phyloP scores from a whole-genome alignment of 495 filamentous ascomycete species.

The Sporormia fimetaria region DNA sequence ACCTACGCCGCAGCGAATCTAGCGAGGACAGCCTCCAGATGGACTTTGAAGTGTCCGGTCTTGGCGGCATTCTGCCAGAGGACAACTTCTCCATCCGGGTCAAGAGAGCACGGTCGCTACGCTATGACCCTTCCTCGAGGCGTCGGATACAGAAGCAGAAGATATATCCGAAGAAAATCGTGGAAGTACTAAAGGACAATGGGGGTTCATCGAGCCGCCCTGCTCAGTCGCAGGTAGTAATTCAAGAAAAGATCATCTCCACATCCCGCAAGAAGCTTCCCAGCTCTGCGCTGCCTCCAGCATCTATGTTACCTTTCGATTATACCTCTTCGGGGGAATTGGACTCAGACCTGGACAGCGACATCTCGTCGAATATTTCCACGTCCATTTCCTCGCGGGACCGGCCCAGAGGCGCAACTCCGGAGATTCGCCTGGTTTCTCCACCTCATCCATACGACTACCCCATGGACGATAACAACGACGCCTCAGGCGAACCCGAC shows the following conservation, averaged over 20 bases:
- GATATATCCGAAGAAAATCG: conserved; percentile 10
- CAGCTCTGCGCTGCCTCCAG: conserved; percentile 28
- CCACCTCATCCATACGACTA: background rate
- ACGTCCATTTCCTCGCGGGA: conserved; percentile 1
- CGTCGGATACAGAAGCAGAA: conserved; percentile 4
- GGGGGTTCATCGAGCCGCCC: background rate
- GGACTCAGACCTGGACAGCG: conserved; percentile 19
- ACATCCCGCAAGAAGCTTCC: conserved; percentile 23
- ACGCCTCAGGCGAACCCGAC: background rate
- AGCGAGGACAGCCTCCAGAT: conserved; percentile 13
- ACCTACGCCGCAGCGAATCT: conserved; percentile 2
- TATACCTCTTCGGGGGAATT: conserved; percentile 27
- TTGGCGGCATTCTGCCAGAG: conserved; percentile 52
- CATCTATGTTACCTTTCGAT: conserved; percentile 25
- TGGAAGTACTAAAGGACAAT: conserved; percentile 10
- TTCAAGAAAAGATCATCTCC: conserved; percentile 26
- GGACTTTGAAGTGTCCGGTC: conserved; percentile 49
- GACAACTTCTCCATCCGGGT: conserved; percentile 57
- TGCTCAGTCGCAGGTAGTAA: conserved; percentile 4
- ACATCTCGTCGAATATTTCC: conserved; percentile 16
- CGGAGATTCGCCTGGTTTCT: conserved; percentile 11
- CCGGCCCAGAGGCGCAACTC: conserved; percentile 4
- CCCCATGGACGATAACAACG: background rate
- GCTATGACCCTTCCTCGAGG: background rate
- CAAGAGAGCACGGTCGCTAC: conserved; percentile 35